Base-by-base conservation (phyloP, 495 filamentous ascomycete genomes). In the Bathelium albidoporum region DNA sequence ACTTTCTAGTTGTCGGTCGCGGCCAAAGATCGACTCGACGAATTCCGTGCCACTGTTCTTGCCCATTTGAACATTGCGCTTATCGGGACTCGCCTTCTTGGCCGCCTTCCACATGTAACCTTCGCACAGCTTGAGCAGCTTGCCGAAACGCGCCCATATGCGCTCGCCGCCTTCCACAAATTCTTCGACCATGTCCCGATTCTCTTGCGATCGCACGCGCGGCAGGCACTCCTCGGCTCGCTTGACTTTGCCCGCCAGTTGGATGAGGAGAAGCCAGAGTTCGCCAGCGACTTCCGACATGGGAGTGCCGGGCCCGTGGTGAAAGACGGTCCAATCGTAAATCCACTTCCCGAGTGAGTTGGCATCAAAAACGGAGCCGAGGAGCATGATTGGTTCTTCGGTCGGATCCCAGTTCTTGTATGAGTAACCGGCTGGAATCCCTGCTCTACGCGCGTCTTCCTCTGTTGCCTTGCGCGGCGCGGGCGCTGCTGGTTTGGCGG, bases 261-360 rank as follows among this genome's bases (percentile, higher is more conserved):
- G 90, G 77, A 97, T 97, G 64, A 97, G 81, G 49, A 97, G 79
- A 32, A 97, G 83, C 94, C 94, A 98, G 65, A 98, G 77, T 70
- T 97, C 91, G 71, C 94, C 94, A 22, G 94, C 92, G 72, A 96
- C 86, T 64, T 96, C 91, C 44, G 91, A 85, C 73, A 96, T 91
- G 64, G 94, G 90, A 2, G 90, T 90, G 31, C 83, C 84, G 12
- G 90, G 82, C 44, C 91, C 91, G 67, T 95, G 88, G 73, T 88
- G 86, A 78, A 90, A 97, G 64, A 97, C 90, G 32, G 94, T 97
- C 94, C 94, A 98, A 81, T 98, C 95, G 78, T 96, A 98, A 73
- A 98, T 93, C 94, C 94, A 98, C 76, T 96, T 96, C 70, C 94
- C 94, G 18, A 98, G 82, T 24, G 90, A 95, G 82, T 96, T 96